Base-by-base conservation (phyloP, 805 yeast genomes). In the Suhomyces sp. region DNA sequence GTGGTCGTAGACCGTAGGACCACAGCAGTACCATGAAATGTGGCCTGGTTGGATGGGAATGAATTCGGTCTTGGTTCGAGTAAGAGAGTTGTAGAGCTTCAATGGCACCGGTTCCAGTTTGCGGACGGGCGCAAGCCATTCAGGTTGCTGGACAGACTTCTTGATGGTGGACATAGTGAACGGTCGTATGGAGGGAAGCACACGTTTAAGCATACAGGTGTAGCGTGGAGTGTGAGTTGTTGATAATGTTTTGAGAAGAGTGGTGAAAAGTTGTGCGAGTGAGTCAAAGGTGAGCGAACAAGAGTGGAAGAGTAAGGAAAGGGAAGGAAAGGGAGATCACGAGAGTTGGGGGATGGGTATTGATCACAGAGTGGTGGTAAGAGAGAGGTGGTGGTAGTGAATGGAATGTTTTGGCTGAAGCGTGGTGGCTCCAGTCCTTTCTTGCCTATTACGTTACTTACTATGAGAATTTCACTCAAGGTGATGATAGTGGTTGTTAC, bases 1-100 rank as follows among this genome's bases (percentile, higher is more conserved):
- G 21, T 93, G 79, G 62, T 93, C 96, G 56, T 93, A 93, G 11
- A 93, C 98, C 0, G 98, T 93, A 9, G 98, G 98, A 5, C 98
- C 98, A 74, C 98, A 93, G 39, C 88, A 85, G 67, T 93, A 93
- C 98, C 98, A 93, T 1, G 88, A 75, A 32, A 93, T 84, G 40
- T 74, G 76, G 41, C 76, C 75, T 2, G 76, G 75, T 18, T 68
- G 64, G 38, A 69, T 62, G 2, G 98, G 95, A n/a, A 79, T 60
- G 51, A 93, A 91, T 38, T 71, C 83, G 24, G 77, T 85, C 54
- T 91, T 91, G 20, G 78, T 60, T 50, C 95, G 72, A 3, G 98
- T 91, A 48, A 91, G 70, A 4, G 95, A 77, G 66, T 90, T 90
- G 73, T 77, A 88, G 28, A 90, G 57, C 51, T 79, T 81, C 47